Evolutionary conservation across 768 basidiomycete species (phyloP).

Genomic region (Suillus weaverae): DNA sequence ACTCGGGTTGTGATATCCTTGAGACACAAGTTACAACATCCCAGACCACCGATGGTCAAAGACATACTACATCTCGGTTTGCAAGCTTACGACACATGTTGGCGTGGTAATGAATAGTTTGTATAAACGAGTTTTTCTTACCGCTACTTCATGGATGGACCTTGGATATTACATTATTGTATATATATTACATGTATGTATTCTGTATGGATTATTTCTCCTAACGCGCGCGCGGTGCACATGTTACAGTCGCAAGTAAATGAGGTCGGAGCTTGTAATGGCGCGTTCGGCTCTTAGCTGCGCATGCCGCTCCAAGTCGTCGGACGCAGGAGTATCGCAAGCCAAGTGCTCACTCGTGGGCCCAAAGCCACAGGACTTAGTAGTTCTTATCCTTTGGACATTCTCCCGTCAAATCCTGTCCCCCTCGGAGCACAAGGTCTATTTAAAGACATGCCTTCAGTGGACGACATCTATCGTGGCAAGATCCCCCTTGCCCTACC

Average conservation of each 20-base stretch:
- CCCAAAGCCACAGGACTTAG: not conserved
- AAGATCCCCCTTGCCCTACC: constrained; percentile 36
- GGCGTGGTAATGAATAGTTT: constrained; percentile 25
- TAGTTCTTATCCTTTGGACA: not conserved
- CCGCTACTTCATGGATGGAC: not conserved
- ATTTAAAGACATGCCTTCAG: constrained; percentile 17
- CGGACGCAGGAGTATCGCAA: not conserved
- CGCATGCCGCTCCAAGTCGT: not conserved
- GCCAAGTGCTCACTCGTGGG: not conserved
- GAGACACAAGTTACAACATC: constrained; percentile 17
- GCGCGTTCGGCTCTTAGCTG: not conserved
- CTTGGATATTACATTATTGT: not conserved
- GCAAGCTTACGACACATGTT: constrained; percentile 21
- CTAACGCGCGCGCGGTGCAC: not conserved
- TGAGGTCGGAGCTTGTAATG: not conserved
- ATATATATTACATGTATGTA: not conserved
- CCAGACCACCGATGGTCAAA: constrained; percentile 3
- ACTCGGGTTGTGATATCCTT: constrained; percentile 21
- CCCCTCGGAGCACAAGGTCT: not conserved
- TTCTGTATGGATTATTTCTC: not conserved
- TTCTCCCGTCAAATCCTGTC: not conserved
- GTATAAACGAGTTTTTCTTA: not conserved
- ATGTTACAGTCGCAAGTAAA: not conserved
- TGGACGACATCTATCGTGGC: constrained; percentile 64
- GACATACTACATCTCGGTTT: constrained; percentile 25